Conservation (phyloP, 768 basidiomycete genomes). For the Kwoniella dejecticola region DNA sequence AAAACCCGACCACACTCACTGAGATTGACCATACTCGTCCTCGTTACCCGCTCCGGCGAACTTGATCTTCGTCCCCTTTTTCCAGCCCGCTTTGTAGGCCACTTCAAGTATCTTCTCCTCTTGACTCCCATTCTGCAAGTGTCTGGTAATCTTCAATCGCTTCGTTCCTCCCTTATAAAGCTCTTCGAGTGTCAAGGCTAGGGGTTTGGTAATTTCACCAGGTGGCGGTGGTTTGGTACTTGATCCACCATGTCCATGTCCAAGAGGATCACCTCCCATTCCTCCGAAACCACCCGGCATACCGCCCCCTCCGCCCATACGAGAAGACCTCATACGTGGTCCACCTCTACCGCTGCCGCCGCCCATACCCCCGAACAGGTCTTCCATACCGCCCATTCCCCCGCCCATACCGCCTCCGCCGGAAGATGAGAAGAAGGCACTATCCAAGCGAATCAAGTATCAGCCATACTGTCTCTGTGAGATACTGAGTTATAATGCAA, state of each 20-base stretch:
- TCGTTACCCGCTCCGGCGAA: slow-evolving; percentile 75
- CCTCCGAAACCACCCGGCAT: slow-evolving; percentile 41
- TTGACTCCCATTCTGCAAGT: slow-evolving; percentile 68
- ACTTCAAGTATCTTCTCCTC: slow-evolving; percentile 97
- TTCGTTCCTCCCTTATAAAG: slow-evolving; percentile 83
- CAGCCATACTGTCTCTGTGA: slow-evolving; percentile 17
- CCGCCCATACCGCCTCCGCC: slow-evolving; percentile 45
- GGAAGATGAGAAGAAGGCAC: slow-evolving; percentile 48
- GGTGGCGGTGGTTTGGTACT: slow-evolving; percentile 57
- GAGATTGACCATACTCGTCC: slow-evolving; percentile 52
- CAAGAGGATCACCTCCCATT: slow-evolving; percentile 26
- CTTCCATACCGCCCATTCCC: slow-evolving; percentile 63
- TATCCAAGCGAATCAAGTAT: slow-evolving; percentile 8
- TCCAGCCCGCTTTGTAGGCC: slow-evolving; percentile 78
- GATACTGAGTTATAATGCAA: no score
- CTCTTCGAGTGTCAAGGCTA: slow-evolving; percentile 82
- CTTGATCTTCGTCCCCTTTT: slow-evolving; percentile 88
- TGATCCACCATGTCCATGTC: slow-evolving; percentile 49
- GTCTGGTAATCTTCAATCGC: slow-evolving; percentile 80
- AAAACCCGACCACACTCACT: no score
- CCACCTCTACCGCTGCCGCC: slow-evolving; percentile 46
- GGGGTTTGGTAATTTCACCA: slow-evolving; percentile 70
- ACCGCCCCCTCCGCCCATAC: slow-evolving; percentile 50
- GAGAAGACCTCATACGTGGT: slow-evolving; percentile 37
- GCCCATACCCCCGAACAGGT: slow-evolving; percentile 47